phyloP scores from a whole-genome alignment of 1,284 basidiomycete genomes.

The Microstroma glucosiphilum region DNA sequence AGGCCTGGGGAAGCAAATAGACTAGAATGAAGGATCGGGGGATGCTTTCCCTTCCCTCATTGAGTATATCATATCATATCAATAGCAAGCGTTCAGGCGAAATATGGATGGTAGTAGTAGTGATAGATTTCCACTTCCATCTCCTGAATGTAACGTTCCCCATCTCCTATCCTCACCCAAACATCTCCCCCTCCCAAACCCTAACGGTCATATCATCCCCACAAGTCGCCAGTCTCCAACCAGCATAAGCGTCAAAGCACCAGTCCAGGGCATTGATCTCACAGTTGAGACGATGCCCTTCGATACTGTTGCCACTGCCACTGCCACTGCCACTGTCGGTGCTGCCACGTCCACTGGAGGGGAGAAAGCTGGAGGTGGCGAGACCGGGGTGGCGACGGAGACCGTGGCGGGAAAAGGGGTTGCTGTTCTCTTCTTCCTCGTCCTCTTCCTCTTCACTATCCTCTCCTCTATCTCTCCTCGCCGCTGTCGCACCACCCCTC shows the following conservation, averaged over 20 bases:
- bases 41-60: no score
- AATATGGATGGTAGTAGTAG: no score
- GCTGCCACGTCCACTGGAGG: no score
- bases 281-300: background rate
- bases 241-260: background rate
- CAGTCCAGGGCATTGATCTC: slow-evolving; percentile 3
- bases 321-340: background rate
- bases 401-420: background rate
- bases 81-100: no score
- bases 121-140: no score
- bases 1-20: slow-evolving; percentile 28
- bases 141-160: no score
- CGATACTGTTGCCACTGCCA: background rate
- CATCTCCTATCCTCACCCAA: background rate
- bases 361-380: background rate
- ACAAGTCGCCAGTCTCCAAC: background rate
- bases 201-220: slow-evolving; percentile 5
- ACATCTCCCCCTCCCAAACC: background rate
- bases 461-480: background rate
- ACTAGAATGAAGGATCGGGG: no score
- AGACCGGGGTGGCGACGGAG: background rate
- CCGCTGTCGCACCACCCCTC: background rate
- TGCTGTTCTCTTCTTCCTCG: background rate
- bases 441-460: background rate
- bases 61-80: no score